A percentile compares a stretch with the other conserved stretches of the same genome.
Conservation (phyloP, 2,329 filamentous ascomycete genomes). For the Penicillium verrucosum region DNA sequence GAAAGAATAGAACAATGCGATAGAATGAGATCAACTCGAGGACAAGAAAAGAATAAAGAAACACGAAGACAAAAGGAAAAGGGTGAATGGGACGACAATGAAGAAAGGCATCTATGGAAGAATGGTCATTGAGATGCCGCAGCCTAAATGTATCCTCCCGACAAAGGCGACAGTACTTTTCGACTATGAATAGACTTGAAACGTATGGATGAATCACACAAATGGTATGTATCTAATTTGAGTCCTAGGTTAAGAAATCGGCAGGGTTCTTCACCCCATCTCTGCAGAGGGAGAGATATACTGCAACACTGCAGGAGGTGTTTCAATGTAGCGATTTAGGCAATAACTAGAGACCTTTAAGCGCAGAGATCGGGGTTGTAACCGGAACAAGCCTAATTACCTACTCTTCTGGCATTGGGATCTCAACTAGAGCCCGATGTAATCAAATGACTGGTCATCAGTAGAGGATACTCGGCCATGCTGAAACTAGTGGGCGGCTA, state of each 20-base stretch:
- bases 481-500: constrained; percentile 18
- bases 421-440: constrained; percentile 1
- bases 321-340: constrained; percentile 11
- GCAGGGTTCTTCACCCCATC: not conserved
- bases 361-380: constrained; percentile 8
- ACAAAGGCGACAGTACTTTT: not conserved
- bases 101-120: constrained; percentile 1
- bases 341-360: constrained; percentile 4
- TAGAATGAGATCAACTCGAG: constrained; percentile 26
- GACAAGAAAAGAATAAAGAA: constrained; percentile 10
- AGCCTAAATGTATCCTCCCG: not conserved
- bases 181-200: constrained; percentile 14
- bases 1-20: constrained; percentile 23
- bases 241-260: not conserved
- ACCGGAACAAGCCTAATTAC: constrained; percentile 4
- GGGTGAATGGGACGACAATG: not conserved
- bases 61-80: constrained; percentile 14
- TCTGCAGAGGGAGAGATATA: not conserved
- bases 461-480: not conserved
- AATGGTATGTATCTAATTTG: not conserved
- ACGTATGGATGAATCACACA: not conserved
- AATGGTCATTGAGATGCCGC: constrained; percentile 2
- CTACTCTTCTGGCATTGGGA: constrained; percentile 1
- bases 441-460: constrained; percentile 15
- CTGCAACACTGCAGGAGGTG: constrained; percentile 5